Percentiles rank a stretch among this genome's conserved stretches.
phyloP scores from a whole-genome alignment of 2,329 filamentous ascomycete genomes.

The Verticillium nubilum region DNA sequence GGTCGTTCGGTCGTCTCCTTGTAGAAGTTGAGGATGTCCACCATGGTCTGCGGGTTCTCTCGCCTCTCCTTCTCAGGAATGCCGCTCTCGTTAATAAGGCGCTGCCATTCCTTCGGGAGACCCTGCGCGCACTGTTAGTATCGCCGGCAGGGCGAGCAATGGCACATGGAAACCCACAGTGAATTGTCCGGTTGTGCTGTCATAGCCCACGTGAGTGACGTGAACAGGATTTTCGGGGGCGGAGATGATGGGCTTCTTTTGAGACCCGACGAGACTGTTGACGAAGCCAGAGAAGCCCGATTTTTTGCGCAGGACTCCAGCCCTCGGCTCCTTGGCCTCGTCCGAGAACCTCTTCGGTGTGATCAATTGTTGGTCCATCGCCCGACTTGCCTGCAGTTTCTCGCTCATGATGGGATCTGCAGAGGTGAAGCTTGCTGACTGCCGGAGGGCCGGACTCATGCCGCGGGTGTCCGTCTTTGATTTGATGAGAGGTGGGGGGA shows the following conservation, averaged over 20 bases:
- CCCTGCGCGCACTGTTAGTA: slow-evolving; percentile 51
- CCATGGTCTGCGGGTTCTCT: slow-evolving; percentile 91
- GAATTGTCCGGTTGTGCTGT: slow-evolving; percentile 93
- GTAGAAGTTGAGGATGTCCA: slow-evolving; percentile 95
- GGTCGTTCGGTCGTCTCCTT: slow-evolving; percentile 83
- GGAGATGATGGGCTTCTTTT: slow-evolving; percentile 90
- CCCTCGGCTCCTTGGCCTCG: slow-evolving; percentile 61
- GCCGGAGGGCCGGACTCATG: slow-evolving; percentile 53
- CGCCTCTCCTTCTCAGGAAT: slow-evolving; percentile 95
- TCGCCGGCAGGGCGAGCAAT: slow-evolving; percentile 5
- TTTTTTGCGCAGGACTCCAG: slow-evolving; percentile 68
- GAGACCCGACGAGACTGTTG: slow-evolving; percentile 76
- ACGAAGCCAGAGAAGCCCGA: slow-evolving; percentile 84
- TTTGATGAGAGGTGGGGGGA: slow-evolving; percentile 33
- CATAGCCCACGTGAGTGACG: slow-evolving; percentile 95
- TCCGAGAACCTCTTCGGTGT: slow-evolving; percentile 73
- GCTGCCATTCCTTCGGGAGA: slow-evolving; percentile 96
- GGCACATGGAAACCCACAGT: slow-evolving; percentile 55
- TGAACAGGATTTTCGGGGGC: slow-evolving; percentile 96
- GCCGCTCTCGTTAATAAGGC: slow-evolving; percentile 88
- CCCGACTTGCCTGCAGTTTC: slow-evolving; percentile 27
- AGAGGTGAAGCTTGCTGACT: slow-evolving; percentile 60
- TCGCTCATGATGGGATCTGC: slow-evolving; percentile 45
- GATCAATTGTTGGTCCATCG: slow-evolving; percentile 37
- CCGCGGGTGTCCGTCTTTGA: slow-evolving; percentile 47